phyloP scores from a whole-genome alignment of 345 rosid species.

The Abelmoschus esculentus region DNA sequence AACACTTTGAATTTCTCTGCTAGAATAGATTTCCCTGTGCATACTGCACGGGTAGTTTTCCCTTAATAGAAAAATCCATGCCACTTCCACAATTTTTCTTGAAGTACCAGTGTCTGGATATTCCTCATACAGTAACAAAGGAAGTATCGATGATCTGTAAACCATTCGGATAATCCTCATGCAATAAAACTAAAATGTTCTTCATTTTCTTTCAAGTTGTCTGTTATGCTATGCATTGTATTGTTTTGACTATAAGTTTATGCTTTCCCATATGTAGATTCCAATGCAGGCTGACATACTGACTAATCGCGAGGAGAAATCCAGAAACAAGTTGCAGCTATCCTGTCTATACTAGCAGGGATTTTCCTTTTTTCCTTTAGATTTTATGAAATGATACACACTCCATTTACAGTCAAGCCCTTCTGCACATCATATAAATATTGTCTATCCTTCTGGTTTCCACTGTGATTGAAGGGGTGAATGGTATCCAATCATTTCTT shows the following conservation, averaged over 20 bases:
- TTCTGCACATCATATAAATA: neutral
- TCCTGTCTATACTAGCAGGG: neutral
- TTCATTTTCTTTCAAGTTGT: neutral
- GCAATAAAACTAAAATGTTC: neutral
- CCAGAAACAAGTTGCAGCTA: constrained; percentile 2
- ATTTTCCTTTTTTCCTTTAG: neutral
- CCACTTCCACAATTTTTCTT: neutral
- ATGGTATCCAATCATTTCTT: neutral
- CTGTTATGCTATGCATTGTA: neutral
- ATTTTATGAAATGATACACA: neutral
- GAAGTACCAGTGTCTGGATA: neutral
- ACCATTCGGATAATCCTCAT: neutral
- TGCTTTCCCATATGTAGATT: neutral
- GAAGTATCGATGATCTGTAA: neutral
- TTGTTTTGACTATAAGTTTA: neutral
- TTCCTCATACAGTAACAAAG: neutral
- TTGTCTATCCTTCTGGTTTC: neutral
- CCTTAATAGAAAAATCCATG: neutral
- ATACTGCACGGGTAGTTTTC: neutral
- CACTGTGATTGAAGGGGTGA: neutral
- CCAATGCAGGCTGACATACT: neutral
- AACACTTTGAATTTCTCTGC: neutral
- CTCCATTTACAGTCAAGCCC: neutral
- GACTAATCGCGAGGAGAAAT: neutral
- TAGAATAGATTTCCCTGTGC: neutral